Conservation (phyloP, 1,284 basidiomycete species). For the Marasmius tenuissimus region DNA sequence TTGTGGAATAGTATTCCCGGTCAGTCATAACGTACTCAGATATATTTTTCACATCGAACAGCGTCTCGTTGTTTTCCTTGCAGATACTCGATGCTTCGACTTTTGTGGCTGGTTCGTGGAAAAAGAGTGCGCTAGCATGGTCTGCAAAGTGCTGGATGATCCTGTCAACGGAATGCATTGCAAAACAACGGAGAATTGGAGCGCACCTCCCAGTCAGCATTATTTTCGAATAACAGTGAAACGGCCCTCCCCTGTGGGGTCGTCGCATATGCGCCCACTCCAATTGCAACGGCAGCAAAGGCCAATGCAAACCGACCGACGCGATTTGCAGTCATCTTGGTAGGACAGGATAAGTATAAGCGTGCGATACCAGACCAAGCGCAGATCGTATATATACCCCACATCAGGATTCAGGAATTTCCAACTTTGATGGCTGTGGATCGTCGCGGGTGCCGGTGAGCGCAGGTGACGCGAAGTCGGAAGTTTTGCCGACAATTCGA, state of each 20-base stretch:
- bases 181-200: background rate
- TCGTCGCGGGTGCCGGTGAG: too few species aligned
- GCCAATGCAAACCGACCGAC: too few species aligned
- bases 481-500: too few species aligned
- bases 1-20: background rate
- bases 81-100: conserved; percentile 14
- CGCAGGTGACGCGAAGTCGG: too few species aligned
- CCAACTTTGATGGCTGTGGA: too few species aligned
- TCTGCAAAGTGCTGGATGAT: conserved; percentile 12
- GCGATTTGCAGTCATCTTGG: too few species aligned
- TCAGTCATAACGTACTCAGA: background rate
- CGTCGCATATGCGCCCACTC: too few species aligned
- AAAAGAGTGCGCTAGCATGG: conserved; percentile 17
- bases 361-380: too few species aligned
- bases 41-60: conserved; percentile 8
- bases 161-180: background rate
- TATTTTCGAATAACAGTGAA: conserved; percentile 19
- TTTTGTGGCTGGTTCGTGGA: conserved; percentile 15
- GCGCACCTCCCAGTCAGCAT: conserved; percentile 20
- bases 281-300: too few species aligned
- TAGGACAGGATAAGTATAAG: too few species aligned
- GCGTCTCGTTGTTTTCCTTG: conserved; percentile 16
- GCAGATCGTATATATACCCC: too few species aligned
- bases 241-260: conserved; percentile 1
- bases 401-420: too few species aligned